Base-by-base conservation (phyloP, 2,329 filamentous ascomycete species). In the Cladorrhinum sp. region DNA sequence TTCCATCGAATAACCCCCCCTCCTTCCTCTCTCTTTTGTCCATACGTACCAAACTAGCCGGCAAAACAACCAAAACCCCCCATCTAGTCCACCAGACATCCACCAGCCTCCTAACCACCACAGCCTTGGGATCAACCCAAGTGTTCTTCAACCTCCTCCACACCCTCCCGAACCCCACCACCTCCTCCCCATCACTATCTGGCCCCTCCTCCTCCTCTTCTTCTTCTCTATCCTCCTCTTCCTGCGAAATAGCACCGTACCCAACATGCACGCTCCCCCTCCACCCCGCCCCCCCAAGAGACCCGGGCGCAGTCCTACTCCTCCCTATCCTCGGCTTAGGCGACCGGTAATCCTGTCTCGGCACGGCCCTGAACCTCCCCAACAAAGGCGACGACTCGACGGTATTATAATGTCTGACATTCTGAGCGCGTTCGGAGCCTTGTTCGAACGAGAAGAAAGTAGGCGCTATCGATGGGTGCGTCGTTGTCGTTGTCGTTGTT, bases 371-470 rank as follows among this genome's bases (percentile, higher is more conserved):
- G 74, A 86, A 89, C 42, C 86, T 83, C 64, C 86, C 86, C 1
- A 88, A 81, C 8, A 88, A 75, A 23, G 86, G 85, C 18, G 85
- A 83, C 48, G 83, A 76, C 68, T 87, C 73, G 57, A 74, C 70
- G 60, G 79, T 79, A 12, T 46, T 46, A 62, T 75, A 73, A 55
- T 79, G 78, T 1, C 62, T 78, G 75, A 68, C 78, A 26, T 80
- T 64, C 12, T 70, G 84, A 10, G 62, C 61, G 59, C 62, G 81
- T 74, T 88, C 86, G 69, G 77, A 80, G 72, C 86, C 86, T 70
- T 86, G 85, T 64, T 86, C 86, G 75, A 89, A 89, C 72, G 82
- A 79, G 75, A 89, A 88, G 78, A 88, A 86, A 69, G 81, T 79
- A 70, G 86, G 83, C 85, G 88, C 58, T 18, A 60, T 26, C 0